Conservation (phyloP, 805 yeast genomes). For the Wickerhamiella azymoides region DNA sequence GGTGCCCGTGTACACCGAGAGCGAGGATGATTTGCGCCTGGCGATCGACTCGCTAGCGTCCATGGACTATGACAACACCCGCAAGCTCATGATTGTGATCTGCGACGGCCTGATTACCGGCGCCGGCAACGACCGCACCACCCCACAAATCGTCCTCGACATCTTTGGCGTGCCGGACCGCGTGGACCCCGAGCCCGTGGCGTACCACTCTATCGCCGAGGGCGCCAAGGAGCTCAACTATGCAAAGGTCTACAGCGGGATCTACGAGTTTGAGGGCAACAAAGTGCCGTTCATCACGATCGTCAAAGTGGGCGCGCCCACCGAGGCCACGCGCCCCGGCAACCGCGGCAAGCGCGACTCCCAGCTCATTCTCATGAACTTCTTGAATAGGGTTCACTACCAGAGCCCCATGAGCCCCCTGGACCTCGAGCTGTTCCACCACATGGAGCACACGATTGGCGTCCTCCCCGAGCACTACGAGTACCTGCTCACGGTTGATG, state of each 20-base stretch:
- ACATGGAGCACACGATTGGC: slow-evolving; percentile 44
- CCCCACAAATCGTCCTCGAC: slow-evolving; percentile 41
- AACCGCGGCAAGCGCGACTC: slow-evolving; percentile 56
- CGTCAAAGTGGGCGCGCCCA: slow-evolving; percentile 44
- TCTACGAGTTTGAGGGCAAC: slow-evolving; percentile 41
- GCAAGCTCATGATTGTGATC: slow-evolving; percentile 40
- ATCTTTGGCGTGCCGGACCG: slow-evolving; percentile 32
- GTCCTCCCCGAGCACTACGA: slow-evolving; percentile 49
- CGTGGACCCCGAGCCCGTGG: slow-evolving; percentile 36
- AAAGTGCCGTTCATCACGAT: slow-evolving; percentile 40
- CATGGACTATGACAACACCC: slow-evolving; percentile 41
- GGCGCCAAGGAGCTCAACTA: slow-evolving; percentile 45
- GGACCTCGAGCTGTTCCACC: slow-evolving; percentile 40
- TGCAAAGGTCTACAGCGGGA: slow-evolving; percentile 50
- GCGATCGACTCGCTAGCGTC: slow-evolving; percentile 46
- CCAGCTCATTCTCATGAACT: slow-evolving; percentile 43
- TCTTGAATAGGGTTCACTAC: slow-evolving; percentile 44
- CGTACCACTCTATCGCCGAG: slow-evolving; percentile 45
- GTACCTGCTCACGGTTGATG: slow-evolving; percentile 44
- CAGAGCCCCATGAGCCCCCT: slow-evolving; percentile 46
- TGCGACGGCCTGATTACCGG: slow-evolving; percentile 53
- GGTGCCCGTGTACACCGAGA: slow-evolving; percentile 41
- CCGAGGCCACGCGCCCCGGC: slow-evolving; percentile 40
- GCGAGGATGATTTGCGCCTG: slow-evolving; percentile 38
- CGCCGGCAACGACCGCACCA: slow-evolving; percentile 41